These are phyloP conservation scores for Symbiodinium natans DNA, from an alignment of 73 alveolate species.

Conservation along the genomic window DNA sequence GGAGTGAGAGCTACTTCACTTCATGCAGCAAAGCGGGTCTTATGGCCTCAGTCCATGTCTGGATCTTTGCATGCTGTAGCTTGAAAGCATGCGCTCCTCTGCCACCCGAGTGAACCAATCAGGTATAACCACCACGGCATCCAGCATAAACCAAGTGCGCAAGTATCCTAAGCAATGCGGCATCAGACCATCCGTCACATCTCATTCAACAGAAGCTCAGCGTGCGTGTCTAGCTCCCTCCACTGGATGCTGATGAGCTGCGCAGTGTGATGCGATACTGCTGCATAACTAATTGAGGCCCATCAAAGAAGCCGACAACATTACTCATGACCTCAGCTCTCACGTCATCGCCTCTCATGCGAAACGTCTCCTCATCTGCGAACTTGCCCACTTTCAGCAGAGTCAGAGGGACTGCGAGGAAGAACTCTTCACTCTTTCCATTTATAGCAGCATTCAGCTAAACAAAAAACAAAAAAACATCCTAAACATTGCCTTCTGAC, in stretches of 20 bases:
- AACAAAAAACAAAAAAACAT: no score
- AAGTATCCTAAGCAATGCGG: conserved; percentile 19
- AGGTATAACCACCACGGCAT: conserved; percentile 56
- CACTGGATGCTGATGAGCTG: background rate
- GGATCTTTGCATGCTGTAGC: no score
- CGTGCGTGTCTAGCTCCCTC: no score
- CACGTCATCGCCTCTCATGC: background rate
- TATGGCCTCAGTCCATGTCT: no score
- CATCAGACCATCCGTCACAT: no score
- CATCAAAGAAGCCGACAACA: conserved; percentile 47
- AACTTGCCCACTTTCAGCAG: background rate
- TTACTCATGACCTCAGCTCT: conserved; percentile 37
- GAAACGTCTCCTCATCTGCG: background rate
- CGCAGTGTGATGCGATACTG: conserved; percentile 71
- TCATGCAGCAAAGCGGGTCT: no score
- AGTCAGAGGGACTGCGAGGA: background rate
- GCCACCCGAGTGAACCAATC: conserved; percentile 78
- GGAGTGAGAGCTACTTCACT: no score
- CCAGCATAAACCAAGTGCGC: conserved; percentile 76
- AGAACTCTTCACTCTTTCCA: no score
- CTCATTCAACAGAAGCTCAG: no score
- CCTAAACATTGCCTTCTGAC: no score
- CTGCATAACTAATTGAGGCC: conserved; percentile 63
- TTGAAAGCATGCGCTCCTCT: no score
- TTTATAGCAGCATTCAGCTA: no score